Base-by-base conservation (phyloP, 345 rosid genomes). In the Eucalyptus erythrocorys region DNA sequence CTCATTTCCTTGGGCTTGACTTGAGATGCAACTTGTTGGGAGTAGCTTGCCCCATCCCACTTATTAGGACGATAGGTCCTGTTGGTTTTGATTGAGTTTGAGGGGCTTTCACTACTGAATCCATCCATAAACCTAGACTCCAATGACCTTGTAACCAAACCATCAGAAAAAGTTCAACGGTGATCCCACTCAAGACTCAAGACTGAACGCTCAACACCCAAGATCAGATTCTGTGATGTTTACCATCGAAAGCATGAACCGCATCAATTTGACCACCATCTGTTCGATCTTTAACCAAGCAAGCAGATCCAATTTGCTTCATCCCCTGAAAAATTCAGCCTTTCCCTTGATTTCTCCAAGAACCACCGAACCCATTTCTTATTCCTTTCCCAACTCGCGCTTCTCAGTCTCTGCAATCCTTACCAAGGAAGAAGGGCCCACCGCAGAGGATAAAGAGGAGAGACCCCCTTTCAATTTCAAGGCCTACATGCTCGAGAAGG, bases 401-500 rank as follows among this genome's bases (percentile, higher is more conserved):
- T 64, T 90, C 71, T 89, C 92, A 47, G 90, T 93, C 40, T 88
- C 93, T 10, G 95, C 97, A 3, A 88, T 97, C 66, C 91, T 95
- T 22, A 90, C 95, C 34, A 93, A 91, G 40, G 95, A 95, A 45
- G 91, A 91, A n/a, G 87, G 49, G 87, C 86, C 92, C 81, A 51
- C 91, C 48, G 88, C 87, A 42, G 90, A 92, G 50, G 93, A 92
- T 85, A 92, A 93, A 32, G 87, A 87, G 30, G 66, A 85, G 68
- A 92, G 48, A 9, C 92, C 93, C 89, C 26, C 92, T 48, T 96
- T 96, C 85, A 95, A 96, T 94, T 95, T 97, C 95, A 93, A 94
- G 89, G 87, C 95, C 21, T 96, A 96, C 93, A 96, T 97, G 94
- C 43, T 93, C 14, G 89, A 88, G 24, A 98, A 94, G 89, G 98